Conservation (phyloP, 148 eudicot genomes). For the Mesembryanthemum crystallinum region DNA sequence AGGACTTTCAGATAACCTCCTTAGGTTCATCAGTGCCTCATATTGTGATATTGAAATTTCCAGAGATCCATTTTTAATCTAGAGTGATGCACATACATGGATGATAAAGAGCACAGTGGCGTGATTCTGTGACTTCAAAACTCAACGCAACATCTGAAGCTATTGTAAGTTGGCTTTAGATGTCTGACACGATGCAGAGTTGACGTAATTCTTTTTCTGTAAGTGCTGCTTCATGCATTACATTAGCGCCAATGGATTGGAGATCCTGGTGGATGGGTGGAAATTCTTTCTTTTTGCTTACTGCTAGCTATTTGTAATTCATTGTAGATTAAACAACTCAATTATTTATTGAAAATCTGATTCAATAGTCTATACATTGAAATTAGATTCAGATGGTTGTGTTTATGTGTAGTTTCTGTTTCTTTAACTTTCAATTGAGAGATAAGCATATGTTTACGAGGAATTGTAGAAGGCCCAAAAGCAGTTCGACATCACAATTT, state of each 20-base stretch:
- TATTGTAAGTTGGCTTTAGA: conserved; percentile 6
- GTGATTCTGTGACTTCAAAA: not conserved
- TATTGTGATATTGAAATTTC: not conserved
- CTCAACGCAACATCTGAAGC: not conserved
- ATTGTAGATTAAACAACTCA: conserved; percentile 23
- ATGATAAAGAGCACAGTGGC: not conserved
- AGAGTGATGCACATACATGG: not conserved
- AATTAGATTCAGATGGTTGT: not conserved
- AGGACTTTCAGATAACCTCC: not conserved
- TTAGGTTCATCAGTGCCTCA: not conserved
- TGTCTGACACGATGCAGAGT: conserved; percentile 8
- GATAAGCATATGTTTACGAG: not conserved
- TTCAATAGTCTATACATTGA: not conserved
- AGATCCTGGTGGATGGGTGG: not conserved
- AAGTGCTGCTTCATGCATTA: conserved; percentile 1
- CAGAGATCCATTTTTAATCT: not conserved
- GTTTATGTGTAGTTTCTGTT: not conserved
- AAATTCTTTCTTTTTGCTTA: not conserved
- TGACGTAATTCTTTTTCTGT: conserved; percentile 1
- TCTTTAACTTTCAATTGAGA: not conserved
- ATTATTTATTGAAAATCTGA: not conserved
- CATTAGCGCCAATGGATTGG: not conserved
- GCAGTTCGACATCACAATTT: no score
- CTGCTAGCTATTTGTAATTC: conserved; percentile 20
- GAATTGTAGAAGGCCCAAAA: not conserved